Evolutionary conservation across 345 rosid species (phyloP).

Genomic region (Camelina sativa): DNA sequence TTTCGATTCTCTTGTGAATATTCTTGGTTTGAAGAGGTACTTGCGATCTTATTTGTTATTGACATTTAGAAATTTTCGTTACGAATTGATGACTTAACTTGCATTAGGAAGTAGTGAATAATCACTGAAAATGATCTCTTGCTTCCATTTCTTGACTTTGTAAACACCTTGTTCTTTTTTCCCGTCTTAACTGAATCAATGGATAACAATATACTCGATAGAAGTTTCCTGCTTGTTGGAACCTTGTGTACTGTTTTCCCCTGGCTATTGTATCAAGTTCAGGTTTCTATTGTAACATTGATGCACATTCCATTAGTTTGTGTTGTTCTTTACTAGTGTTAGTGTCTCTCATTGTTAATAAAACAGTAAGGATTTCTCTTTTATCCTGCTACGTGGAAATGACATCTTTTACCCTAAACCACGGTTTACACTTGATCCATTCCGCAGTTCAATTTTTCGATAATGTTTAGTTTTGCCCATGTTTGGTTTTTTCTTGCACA

Average conservation of each 20-base stretch:
- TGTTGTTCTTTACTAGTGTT: conserved; percentile 8
- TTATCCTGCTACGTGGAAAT: not conserved
- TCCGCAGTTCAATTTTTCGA: not conserved
- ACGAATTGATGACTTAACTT: too few relatives aligned
- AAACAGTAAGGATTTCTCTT: not conserved
- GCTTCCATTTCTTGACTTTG: not conserved
- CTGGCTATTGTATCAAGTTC: conserved; percentile 3
- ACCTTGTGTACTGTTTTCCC: not conserved
- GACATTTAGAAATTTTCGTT: too few relatives aligned
- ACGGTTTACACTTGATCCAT: too few relatives aligned
- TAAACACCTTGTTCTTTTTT: conserved; percentile 9
- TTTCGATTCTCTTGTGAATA: too few relatives aligned
- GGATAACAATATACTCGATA: not conserved
- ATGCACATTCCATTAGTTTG: conserved; percentile 4
- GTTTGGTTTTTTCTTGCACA: conserved; percentile 21
- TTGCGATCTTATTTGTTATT: too few relatives aligned
- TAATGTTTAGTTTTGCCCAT: conserved; percentile 12
- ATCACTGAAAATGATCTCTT: too few relatives aligned
- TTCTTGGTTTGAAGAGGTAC: too few relatives aligned
- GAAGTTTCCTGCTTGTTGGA: conserved; percentile 22
- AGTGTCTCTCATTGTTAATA: not conserved
- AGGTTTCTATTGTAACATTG: not conserved
- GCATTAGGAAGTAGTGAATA: too few relatives aligned
- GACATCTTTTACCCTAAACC: too few relatives aligned
- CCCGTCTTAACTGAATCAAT: not conserved